phyloP scores from a whole-genome alignment of 441 rosid genomes.

The Corymbia citriodora region DNA sequence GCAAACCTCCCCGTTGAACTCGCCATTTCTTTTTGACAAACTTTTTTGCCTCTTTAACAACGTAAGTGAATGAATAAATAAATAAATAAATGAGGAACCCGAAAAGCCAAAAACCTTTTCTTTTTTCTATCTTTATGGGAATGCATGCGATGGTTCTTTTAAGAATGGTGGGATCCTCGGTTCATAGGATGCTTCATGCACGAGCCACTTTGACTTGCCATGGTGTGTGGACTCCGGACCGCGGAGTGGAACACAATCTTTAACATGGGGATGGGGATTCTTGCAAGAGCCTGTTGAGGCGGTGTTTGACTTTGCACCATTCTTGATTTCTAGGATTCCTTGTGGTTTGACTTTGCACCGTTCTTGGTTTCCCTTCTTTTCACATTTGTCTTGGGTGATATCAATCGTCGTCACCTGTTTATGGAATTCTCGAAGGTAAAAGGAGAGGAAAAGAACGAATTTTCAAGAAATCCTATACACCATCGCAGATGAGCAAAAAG shows the following conservation, averaged over 20 bases:
- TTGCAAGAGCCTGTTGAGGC: not conserved
- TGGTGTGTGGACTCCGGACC: not conserved
- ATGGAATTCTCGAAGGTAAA: not conserved
- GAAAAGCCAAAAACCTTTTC: not conserved
- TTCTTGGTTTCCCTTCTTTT: not conserved
- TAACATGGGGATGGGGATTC: conserved; percentile 1
- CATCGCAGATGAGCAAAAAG: not conserved
- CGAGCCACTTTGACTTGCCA: not conserved
- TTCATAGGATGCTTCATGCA: not conserved
- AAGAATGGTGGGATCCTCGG: not conserved
- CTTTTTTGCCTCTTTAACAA: not conserved
- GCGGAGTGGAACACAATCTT: not conserved
- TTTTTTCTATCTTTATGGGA: not conserved
- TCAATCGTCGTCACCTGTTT: not conserved
- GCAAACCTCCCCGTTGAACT: not conserved
- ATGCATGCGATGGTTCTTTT: not conserved
- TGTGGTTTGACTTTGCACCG: not conserved
- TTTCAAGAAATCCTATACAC: not conserved
- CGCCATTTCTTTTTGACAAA: not conserved
- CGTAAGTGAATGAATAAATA: not conserved
- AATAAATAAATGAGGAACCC: not conserved
- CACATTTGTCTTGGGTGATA: not conserved
- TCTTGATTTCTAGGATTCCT: not conserved
- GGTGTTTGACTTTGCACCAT: not conserved
- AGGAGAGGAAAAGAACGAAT: not conserved